Conservation (phyloP, 2,329 filamentous ascomycete species). For the Curvularia sp. region DNA sequence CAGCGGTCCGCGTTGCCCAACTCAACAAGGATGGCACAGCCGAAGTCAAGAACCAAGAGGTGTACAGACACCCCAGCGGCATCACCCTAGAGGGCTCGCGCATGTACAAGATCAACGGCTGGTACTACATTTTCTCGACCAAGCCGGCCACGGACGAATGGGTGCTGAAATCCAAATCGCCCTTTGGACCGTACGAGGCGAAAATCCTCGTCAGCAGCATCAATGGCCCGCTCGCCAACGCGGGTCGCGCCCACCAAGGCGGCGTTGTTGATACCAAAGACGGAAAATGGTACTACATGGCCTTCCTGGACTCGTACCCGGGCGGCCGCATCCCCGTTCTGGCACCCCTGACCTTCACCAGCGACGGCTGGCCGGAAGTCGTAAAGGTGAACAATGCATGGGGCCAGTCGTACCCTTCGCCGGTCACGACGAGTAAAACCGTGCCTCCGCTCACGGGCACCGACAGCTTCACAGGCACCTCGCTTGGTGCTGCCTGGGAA, state of each 20-base stretch:
- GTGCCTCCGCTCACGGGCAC: conserved; percentile 49
- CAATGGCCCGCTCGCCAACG: conserved; percentile 53
- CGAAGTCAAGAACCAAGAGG: conserved; percentile 54
- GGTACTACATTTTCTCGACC: conserved; percentile 63
- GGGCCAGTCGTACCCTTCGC: conserved; percentile 55
- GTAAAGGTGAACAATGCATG: conserved; percentile 56
- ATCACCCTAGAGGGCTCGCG: conserved; percentile 59
- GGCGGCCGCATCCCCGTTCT: conserved; percentile 64
- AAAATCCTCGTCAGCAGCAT: conserved; percentile 56
- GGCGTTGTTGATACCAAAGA: conserved; percentile 60
- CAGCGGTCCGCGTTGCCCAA: conserved; percentile 59
- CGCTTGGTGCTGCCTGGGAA: conserved; percentile 60
- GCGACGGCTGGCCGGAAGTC: conserved; percentile 61
- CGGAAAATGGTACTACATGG: conserved; percentile 66
- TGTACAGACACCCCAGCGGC: conserved; percentile 52
- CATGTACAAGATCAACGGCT: conserved; percentile 64
- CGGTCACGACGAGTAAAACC: conserved; percentile 40
- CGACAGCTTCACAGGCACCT: conserved; percentile 56
- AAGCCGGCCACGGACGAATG: conserved; percentile 56
- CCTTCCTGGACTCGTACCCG: conserved; percentile 64
- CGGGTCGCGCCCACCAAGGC: conserved; percentile 62
- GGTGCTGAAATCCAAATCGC: conserved; percentile 59
- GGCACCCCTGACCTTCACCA: conserved; percentile 61
- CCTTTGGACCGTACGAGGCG: conserved; percentile 61
- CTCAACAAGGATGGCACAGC: conserved; percentile 58